phyloP scores from a whole-genome alignment of 2,329 filamentous ascomycete species.

The Sporothrix brasiliensis region DNA sequence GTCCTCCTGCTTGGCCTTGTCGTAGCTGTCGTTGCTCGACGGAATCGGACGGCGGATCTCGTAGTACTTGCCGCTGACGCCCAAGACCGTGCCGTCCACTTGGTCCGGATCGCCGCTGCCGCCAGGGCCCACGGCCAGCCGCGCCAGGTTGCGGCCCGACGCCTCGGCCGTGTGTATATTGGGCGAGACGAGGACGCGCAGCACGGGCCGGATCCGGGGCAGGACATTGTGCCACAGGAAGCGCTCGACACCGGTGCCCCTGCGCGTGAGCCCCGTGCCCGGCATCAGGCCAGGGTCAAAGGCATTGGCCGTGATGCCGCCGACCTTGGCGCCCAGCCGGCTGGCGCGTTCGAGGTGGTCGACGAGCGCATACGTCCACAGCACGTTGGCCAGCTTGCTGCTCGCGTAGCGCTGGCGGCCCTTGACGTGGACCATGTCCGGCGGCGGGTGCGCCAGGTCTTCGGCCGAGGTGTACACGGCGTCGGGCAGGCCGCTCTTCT shows the following conservation, averaged over 20 bases:
- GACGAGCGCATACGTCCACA: slow-evolving; percentile 53
- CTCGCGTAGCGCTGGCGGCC: slow-evolving; percentile 33
- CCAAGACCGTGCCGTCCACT: background rate
- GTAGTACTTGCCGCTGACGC: slow-evolving; percentile 45
- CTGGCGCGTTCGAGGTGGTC: slow-evolving; percentile 35
- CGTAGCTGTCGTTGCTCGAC: slow-evolving; percentile 50
- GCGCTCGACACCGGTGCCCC: slow-evolving; percentile 37
- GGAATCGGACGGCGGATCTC: slow-evolving; percentile 47
- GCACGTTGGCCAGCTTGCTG: slow-evolving; percentile 33
- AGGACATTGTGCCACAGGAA: slow-evolving; percentile 36
- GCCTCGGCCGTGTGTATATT: slow-evolving; percentile 45
- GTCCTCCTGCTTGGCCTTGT: slow-evolving; percentile 52
- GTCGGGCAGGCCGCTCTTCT: slow-evolving; percentile 48
- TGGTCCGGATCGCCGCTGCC: background rate
- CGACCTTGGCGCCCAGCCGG: slow-evolving; percentile 29
- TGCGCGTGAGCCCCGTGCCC: slow-evolving; percentile 43
- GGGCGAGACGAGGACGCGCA: slow-evolving; percentile 36
- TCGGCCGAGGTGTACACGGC: slow-evolving; percentile 37
- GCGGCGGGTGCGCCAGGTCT: slow-evolving; percentile 29
- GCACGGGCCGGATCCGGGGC: slow-evolving; percentile 16
- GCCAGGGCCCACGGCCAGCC: slow-evolving; percentile 42
- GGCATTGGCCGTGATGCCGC: slow-evolving; percentile 21
- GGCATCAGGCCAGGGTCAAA: slow-evolving; percentile 34
- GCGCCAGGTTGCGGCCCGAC: slow-evolving; percentile 48
- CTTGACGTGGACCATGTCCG: slow-evolving; percentile 16